Base-by-base conservation (phyloP, 2,329 filamentous ascomycete genomes). In the Cryphonectria naterciae region DNA sequence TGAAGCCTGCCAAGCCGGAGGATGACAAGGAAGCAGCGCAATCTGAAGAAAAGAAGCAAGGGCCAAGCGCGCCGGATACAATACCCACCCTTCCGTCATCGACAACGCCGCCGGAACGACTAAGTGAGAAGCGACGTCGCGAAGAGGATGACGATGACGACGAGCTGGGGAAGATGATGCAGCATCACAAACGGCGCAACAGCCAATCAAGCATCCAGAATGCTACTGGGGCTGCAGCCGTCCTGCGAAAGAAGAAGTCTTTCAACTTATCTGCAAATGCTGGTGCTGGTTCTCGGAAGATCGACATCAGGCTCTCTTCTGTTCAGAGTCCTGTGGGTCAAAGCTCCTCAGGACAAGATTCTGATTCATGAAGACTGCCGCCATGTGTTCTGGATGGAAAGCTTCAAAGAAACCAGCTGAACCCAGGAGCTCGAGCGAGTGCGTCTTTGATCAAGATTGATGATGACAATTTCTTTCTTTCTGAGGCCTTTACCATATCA, bases 121-220 rank as follows among this genome's bases (percentile, higher is more conserved):
- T 97, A 25, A 92, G 94, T 0, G 93, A 97, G 79, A 98, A 98
- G 81, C 91, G 95, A 64, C 89, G 95, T 64, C 89, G 96, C 76
- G 95, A 97, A 78, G 95, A 98, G 70, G 94, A 97, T 73, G 95
- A 98, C 62, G 95, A 97, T 69, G 95, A 97, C 69, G 95, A 98
- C 74, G 93, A 95, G 77, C 83, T 98, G n/a, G 90, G 91, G 68
- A 97, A 96, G 81, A 86, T 98, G 76, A 89, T 93, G 74, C 83
- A 87, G 65, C 83, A 87, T 64, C 84, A 84, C 77, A 91, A 91
- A 77, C 85, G 89, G 56, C 86, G 89, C 52, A 90, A 88, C 76
- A 89, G 86, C 78, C 85, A 82, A 69, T 86, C 87, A 10, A 83
- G 83, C 2, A 83, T 82, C 22, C 80, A 82, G 13, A 85, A 81